Conservation (phyloP, 2,329 filamentous ascomycete species). For the Aspergillus persii region DNA sequence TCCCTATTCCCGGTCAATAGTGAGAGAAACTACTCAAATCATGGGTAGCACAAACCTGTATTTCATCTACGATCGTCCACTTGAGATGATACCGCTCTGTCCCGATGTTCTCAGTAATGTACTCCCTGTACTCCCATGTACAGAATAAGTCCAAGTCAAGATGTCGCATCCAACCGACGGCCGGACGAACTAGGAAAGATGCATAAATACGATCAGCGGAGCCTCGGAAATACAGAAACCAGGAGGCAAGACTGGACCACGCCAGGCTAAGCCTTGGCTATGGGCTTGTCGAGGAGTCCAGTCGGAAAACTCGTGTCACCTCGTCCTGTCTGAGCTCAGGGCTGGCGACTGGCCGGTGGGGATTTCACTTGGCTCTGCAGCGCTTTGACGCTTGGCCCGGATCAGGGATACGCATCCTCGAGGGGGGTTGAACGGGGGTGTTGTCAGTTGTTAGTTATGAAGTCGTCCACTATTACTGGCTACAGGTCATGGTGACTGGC, state of each 20-base stretch:
- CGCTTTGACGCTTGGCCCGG: constrained; percentile 17
- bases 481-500: no score
- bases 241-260: constrained; percentile 1
- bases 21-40: no score
- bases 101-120: no score
- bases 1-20: no score
- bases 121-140: no score
- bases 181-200: neutral
- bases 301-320: constrained; percentile 15
- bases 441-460: neutral
- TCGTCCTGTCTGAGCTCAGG: neutral
- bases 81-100: no score
- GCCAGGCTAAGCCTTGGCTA: constrained; percentile 21
- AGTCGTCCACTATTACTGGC: no score
- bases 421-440: neutral
- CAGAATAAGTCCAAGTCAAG: neutral
- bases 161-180: neutral
- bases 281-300: constrained; percentile 12
- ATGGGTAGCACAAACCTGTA: no score
- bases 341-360: constrained; percentile 11
- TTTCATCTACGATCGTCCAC: no score
- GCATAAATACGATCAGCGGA: constrained; percentile 5
- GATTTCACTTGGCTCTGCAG: constrained; percentile 21
- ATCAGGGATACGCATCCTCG: constrained; percentile 15
- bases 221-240: constrained; percentile 4